Base-by-base conservation (phyloP, 768 basidiomycete species). In the Lactarius quietus region DNA sequence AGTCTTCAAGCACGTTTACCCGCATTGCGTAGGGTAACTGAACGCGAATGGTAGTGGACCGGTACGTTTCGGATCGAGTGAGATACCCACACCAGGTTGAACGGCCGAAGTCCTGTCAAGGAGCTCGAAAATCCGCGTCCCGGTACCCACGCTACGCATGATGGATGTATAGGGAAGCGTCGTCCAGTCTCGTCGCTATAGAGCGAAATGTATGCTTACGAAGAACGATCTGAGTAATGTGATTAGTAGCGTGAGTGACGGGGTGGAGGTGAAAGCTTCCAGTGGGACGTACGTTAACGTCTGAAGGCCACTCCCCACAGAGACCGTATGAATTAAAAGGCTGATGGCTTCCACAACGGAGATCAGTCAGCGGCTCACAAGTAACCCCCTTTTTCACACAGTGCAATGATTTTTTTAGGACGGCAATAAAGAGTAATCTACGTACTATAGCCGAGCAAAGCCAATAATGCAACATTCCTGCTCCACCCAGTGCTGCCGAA, bases 71-170 rank as follows among this genome's bases (percentile, higher is more conserved):
- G 82, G 74, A 36, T 83, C 72, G 39, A 96, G 75, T 1, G 79
- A 75, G 18, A 83, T 74, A 3, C 95, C 95, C 18, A 77, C 76
- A 38, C 80, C 79, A 6, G 88, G 83, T 4, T 84, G 83, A 69
- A 97, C 91, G 38, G 83, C 83, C 18, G 95, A 90, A 35, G 79
- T 76, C 53, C 93, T 86, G 70, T 93, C 93, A 12, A 98, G 80
- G 17, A 98, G 84, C 68, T 95, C 93, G 75, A 98, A 98, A n/a
- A 98, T 89, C 26, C 96, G 89, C 0, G 85, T 84, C n/a, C 93
- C 93, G 1, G 96, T 95, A 63, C 96, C 95, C 58, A 98, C 87
- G 61, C 93, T 96, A 60, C 93, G 93, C 96, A 98, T 98, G 62
- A 98, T 88, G 48, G 93, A 95, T 12, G 92, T 85, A 90, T 93